Evolutionary conservation across 2,329 filamentous ascomycete species (phyloP).

Genomic region (Claviceps citrina): DNA sequence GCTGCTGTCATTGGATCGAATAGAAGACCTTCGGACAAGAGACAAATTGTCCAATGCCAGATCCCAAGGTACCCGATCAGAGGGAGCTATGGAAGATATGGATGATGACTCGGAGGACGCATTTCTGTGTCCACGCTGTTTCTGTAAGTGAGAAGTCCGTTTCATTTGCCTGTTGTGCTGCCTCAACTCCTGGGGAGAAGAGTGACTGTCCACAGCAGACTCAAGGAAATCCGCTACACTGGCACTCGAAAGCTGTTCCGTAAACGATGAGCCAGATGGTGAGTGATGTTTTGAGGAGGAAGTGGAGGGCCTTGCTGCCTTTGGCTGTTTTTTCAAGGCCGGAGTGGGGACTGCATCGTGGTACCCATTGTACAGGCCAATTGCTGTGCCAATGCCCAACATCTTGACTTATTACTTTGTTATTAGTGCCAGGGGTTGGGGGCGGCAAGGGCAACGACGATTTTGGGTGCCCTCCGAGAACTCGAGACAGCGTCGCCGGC

Average conservation of each 20-base stretch:
- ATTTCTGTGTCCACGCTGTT: slow-evolving; percentile 18
- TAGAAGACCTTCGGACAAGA: slow-evolving; percentile 41
- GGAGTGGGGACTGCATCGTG: slow-evolving; percentile 9
- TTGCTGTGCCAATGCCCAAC: slow-evolving; percentile 9
- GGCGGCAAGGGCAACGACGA: slow-evolving; percentile 5
- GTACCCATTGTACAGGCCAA: slow-evolving; percentile 14
- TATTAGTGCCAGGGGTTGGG: slow-evolving; percentile 4
- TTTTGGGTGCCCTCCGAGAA: too few species aligned
- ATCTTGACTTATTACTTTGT: slow-evolving; percentile 5
- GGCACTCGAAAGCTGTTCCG: slow-evolving; percentile 8
- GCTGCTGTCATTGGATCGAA: slow-evolving; percentile 37
- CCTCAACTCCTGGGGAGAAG: slow-evolving; percentile 43
- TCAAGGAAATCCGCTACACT: slow-evolving; percentile 32
- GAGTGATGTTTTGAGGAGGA: slow-evolving; percentile 5
- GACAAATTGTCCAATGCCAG: slow-evolving; percentile 30
- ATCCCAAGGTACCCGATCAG: slow-evolving; percentile 35
- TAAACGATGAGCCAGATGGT: slow-evolving; percentile 8
- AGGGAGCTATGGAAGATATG: slow-evolving; percentile 26
- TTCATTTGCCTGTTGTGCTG: slow-evolving; percentile 45
- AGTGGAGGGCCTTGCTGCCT: slow-evolving; percentile 4
- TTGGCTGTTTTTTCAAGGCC: slow-evolving; percentile 4
- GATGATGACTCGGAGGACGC: slow-evolving; percentile 43
- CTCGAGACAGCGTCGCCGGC: slow-evolving; percentile 3
- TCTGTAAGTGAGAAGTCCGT: slow-evolving; percentile 29
- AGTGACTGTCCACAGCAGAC: slow-evolving; percentile 44